Conservation (phyloP, 2,329 filamentous ascomycete species). For the Ramularia endophylla region DNA sequence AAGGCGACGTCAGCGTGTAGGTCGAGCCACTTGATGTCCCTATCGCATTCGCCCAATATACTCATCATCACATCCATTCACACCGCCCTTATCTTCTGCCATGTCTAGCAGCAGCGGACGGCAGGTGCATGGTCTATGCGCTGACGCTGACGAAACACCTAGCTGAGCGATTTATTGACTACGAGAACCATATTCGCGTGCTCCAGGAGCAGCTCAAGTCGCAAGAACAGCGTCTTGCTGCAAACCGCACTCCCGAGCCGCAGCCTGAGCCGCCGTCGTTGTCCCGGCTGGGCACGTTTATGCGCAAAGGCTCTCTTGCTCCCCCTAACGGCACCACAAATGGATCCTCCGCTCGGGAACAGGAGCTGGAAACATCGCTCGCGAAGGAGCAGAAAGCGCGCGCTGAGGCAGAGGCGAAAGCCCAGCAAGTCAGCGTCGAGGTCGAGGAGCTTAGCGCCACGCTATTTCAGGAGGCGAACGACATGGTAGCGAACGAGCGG, state of each 20-base stretch:
- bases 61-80: no score
- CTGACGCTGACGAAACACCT: not conserved
- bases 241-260: conserved; percentile 6
- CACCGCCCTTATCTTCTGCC: no score
- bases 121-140: no score
- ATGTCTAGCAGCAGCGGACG: no score
- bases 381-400: conserved; percentile 62
- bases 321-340: conserved; percentile 25
- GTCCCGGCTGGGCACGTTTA: conserved; percentile 41
- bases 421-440: conserved; percentile 62
- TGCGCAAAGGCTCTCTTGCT: conserved; percentile 34
- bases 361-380: conserved; percentile 57
- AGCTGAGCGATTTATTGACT: conserved; percentile 58
- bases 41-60: no score
- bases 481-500: conserved; percentile 77
- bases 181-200: conserved; percentile 67
- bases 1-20: conserved; percentile 60
- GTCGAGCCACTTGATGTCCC: conserved; percentile 20
- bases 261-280: conserved; percentile 9
- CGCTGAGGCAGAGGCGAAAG: conserved; percentile 60
- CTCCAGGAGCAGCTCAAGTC: conserved; percentile 44
- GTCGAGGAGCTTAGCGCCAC: conserved; percentile 71
- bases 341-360: conserved; percentile 28
- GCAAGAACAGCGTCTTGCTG: conserved; percentile 20
- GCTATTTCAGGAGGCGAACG: conserved; percentile 77